Conservation (phyloP, 345 rosid genomes). For the Salix suchowensis region DNA sequence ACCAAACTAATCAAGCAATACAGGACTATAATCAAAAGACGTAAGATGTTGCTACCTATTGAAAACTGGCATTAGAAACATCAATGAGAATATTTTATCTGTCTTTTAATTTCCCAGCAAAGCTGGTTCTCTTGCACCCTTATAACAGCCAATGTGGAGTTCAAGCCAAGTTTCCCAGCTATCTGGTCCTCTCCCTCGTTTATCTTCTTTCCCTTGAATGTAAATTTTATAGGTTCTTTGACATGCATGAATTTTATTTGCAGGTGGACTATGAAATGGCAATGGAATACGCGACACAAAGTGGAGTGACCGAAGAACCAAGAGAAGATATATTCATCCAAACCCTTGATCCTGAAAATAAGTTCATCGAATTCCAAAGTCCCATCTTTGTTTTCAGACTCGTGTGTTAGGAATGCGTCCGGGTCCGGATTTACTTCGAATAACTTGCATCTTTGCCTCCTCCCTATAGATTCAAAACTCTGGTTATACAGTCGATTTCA, state of each 20-base stretch:
- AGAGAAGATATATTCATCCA: constrained; percentile 58
- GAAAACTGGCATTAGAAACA: no score
- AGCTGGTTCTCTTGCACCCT: no score
- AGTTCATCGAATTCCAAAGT: constrained; percentile 49
- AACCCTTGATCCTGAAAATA: constrained; percentile 36
- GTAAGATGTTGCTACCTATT: no score
- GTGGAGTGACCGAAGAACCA: constrained; percentile 87
- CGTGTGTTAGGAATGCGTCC: constrained; percentile 25
- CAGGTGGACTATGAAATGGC: constrained; percentile 99
- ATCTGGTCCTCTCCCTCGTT: neutral
- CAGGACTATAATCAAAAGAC: no score
- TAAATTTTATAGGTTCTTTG: neutral
- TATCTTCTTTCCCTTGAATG: neutral
- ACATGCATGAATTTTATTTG: constrained; percentile 11
- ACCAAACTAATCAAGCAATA: no score
- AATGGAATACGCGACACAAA: constrained; percentile 87
- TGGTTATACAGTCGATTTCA: neutral
- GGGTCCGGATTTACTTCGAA: neutral
- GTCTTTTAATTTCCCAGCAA: no score
- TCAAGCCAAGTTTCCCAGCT: no score
- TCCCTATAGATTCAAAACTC: neutral
- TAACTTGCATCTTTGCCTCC: neutral
- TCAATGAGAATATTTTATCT: no score
- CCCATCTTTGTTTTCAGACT: constrained; percentile 65
- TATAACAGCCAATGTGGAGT: no score